These are phyloP conservation scores for Ustilago cynodontis DNA, from an alignment of 1,284 basidiomycete species.

Conservation along the genomic window DNA sequence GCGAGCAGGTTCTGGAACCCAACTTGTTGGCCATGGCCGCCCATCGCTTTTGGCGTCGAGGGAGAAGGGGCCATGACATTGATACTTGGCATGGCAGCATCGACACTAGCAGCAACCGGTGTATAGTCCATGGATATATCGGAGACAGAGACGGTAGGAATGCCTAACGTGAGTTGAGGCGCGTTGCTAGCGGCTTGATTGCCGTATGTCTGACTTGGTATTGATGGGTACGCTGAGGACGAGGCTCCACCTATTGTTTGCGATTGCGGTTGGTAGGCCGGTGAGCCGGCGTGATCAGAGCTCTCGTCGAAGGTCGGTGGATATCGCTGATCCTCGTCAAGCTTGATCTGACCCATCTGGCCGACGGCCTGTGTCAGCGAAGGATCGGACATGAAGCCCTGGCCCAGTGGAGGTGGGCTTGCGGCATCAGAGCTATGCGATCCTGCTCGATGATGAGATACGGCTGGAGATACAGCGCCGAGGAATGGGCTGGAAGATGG, in stretches of 20 bases:
- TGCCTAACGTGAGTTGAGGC: conserved; percentile 43
- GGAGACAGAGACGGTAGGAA: conserved; percentile 43
- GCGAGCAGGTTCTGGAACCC: conserved; percentile 49
- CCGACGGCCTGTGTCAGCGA: conserved; percentile 33
- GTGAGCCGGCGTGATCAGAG: conserved; percentile 27
- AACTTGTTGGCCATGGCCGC: conserved; percentile 21
- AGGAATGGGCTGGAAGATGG: conserved; percentile 42
- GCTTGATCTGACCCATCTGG: conserved; percentile 42
- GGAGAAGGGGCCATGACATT: conserved; percentile 56
- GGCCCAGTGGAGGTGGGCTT: conserved; percentile 20
- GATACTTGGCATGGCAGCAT: conserved; percentile 45
- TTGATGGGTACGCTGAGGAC: conserved; percentile 10
- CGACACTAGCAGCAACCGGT: conserved; percentile 19
- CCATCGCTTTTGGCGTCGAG: conserved; percentile 35
- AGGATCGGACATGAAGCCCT: conserved; percentile 24
- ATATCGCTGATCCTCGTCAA: conserved; percentile 42
- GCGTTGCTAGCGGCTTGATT: conserved; percentile 5
- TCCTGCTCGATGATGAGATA: conserved; percentile 23
- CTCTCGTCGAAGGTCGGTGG: conserved; percentile 37
- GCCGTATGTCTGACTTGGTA: conserved; percentile 6
- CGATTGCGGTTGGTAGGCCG: conserved; percentile 16
- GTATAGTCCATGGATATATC: conserved; percentile 43
- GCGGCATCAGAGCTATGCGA: conserved; percentile 43
- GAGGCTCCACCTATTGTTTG: conserved; percentile 7
- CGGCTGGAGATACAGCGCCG: conserved; percentile 22